Conservation (phyloP, 352 stramenopile genomes). For the Plasmopara muralis region DNA sequence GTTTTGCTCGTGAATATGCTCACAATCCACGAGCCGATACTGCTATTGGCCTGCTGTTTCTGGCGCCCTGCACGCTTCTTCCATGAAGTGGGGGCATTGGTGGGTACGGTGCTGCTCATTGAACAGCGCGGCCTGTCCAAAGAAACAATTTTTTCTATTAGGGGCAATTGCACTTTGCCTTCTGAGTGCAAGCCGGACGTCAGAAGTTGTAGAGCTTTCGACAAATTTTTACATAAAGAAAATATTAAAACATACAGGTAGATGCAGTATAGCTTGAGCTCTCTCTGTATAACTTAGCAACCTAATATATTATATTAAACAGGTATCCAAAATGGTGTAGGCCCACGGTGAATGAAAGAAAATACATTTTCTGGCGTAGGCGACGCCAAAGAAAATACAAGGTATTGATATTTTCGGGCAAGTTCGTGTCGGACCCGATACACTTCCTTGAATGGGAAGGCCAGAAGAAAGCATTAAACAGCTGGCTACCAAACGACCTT, state of each 20-base stretch:
- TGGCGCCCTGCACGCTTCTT: constrained; percentile 54
- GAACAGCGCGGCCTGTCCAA: background rate
- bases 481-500: constrained; percentile 17
- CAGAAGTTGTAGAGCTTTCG: background rate
- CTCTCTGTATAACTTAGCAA: background rate
- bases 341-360: constrained; percentile 4
- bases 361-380: constrained; percentile 10
- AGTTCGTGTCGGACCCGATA: background rate
- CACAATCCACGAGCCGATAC: constrained; percentile 63
- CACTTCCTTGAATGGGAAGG: background rate
- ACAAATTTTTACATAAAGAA: background rate
- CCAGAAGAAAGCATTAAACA: constrained; percentile 1
- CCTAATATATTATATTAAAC: background rate
- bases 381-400: constrained; percentile 18
- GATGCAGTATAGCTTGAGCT: background rate
- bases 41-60: constrained; percentile 51
- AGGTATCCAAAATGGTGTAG: background rate
- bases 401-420: background rate
- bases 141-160: background rate
- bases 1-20: constrained; percentile 56
- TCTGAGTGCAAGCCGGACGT: constrained; percentile 13
- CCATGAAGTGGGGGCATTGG: constrained; percentile 16
- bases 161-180: constrained; percentile 8
- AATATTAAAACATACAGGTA: background rate
- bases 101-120: constrained; percentile 26